Percentiles rank a stretch among this genome's conserved stretches.
Conservation (phyloP, 441 rosid species). For the Eruca vesicaria region DNA sequence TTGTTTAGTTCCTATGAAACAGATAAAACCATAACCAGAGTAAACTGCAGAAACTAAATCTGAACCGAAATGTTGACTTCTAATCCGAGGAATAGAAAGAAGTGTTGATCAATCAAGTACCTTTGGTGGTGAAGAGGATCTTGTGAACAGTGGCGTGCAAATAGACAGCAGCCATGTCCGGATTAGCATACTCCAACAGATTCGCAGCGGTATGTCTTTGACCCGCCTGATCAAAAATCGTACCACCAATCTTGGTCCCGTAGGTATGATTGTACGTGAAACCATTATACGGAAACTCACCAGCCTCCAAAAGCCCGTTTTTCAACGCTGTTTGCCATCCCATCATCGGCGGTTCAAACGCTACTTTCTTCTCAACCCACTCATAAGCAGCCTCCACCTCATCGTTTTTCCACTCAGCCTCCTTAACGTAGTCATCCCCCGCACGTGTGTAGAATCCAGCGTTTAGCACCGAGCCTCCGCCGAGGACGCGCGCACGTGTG, state of each 20-base stretch:
- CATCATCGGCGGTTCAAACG: conserved; percentile 40
- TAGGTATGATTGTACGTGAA: conserved; percentile 44
- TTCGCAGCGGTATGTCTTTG: conserved; percentile 53
- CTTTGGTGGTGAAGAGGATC: conserved; percentile 43
- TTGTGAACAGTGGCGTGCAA: conserved; percentile 57
- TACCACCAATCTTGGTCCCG: conserved; percentile 52
- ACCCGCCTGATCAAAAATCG: conserved; percentile 44
- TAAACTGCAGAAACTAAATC: neutral
- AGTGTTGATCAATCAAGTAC: conserved; percentile 25
- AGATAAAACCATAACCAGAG: neutral
- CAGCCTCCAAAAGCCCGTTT: conserved; percentile 54
- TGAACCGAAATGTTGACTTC: neutral
- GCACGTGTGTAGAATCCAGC: conserved; percentile 64
- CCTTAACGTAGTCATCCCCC: conserved; percentile 31
- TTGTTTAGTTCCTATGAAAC: too few relatives aligned
- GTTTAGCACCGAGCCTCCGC: conserved; percentile 61
- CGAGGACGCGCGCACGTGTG: conserved; percentile 57
- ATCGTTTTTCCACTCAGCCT: conserved; percentile 40
- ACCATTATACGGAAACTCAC: conserved; percentile 49
- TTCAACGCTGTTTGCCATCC: conserved; percentile 60
- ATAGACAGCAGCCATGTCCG: conserved; percentile 35
- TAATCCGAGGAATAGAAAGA: neutral
- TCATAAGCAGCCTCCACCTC: conserved; percentile 45
- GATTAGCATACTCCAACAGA: conserved; percentile 53
- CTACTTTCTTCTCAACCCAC: conserved; percentile 63